These are phyloP conservation scores for Phyllosticta citribraziliensis DNA, from an alignment of 2,329 filamentous ascomycete species.

Conservation along the genomic window DNA sequence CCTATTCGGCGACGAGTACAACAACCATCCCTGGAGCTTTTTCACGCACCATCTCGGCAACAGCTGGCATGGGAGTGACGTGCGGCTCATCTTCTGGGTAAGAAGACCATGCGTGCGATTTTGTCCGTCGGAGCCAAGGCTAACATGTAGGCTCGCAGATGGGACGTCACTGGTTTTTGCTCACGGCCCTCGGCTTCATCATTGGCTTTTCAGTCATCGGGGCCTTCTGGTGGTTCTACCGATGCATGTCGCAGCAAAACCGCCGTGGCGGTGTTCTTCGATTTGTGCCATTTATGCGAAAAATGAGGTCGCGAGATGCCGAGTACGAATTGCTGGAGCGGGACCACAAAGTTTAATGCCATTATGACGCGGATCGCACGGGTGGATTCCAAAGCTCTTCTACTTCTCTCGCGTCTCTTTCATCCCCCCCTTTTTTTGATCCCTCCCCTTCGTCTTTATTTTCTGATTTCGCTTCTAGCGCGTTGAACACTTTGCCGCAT, in stretches of 20 bases:
- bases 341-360: conserved; percentile 5
- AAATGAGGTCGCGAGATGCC: not conserved
- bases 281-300: not conserved
- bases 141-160: conserved; percentile 28
- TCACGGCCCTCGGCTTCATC: conserved; percentile 45
- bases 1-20: conserved; percentile 62
- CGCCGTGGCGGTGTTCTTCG: conserved; percentile 1
- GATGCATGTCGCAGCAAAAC: conserved; percentile 21
- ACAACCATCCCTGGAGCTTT: conserved; percentile 59
- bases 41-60: conserved; percentile 57
- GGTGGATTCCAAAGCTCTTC: not conserved
- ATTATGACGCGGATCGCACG: not conserved
- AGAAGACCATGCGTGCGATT: conserved; percentile 12
- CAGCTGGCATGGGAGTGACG: conserved; percentile 57
- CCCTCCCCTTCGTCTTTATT: not conserved
- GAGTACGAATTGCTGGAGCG: conserved; percentile 10
- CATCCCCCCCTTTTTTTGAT: not conserved
- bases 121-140: not conserved
- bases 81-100: conserved; percentile 56
- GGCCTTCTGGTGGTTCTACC: conserved; percentile 43
- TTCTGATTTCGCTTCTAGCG: not conserved
- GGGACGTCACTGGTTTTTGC: conserved; percentile 44
- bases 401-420: not conserved
- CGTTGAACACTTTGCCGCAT: not conserved
- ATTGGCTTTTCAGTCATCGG: conserved; percentile 42